Evolutionary conservation across 2,329 filamentous ascomycete genomes (phyloP).

Genomic region (Aspergillus versicolor): DNA sequence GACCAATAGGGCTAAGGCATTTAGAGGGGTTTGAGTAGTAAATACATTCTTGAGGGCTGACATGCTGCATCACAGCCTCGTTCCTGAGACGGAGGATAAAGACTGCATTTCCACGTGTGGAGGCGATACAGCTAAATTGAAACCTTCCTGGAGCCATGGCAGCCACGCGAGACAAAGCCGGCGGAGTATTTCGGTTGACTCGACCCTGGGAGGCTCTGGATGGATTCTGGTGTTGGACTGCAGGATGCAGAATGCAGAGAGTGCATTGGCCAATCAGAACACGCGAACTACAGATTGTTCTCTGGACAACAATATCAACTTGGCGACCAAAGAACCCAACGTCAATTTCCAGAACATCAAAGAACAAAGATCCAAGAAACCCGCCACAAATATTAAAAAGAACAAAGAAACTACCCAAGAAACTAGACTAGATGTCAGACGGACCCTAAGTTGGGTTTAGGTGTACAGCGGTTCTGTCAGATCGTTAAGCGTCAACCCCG

Average conservation of each 20-base stretch:
- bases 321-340: not conserved
- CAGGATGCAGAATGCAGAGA: not conserved
- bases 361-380: not conserved
- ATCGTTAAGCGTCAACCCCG: constrained; percentile 70
- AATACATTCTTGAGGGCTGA: not conserved
- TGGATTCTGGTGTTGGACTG: not conserved
- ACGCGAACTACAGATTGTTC: constrained; percentile 13
- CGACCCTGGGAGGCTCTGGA: not conserved
- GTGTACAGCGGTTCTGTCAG: constrained; percentile 74
- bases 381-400: not conserved
- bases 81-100: not conserved
- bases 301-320: constrained; percentile 18
- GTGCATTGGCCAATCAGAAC: constrained; percentile 2
- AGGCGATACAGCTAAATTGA: not conserved
- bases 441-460: constrained; percentile 24
- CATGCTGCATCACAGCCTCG: not conserved
- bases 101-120: not conserved
- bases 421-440: not conserved
- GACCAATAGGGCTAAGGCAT: not conserved
- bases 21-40: not conserved
- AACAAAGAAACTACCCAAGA: constrained; percentile 2
- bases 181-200: not conserved
- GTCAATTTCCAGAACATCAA: not conserved
- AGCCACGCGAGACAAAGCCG: not conserved
- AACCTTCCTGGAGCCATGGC: not conserved